Percentiles rank a stretch among this genome's conserved stretches.
phyloP scores from a whole-genome alignment of 768 basidiomycete genomes.

The Boletus speciosus region DNA sequence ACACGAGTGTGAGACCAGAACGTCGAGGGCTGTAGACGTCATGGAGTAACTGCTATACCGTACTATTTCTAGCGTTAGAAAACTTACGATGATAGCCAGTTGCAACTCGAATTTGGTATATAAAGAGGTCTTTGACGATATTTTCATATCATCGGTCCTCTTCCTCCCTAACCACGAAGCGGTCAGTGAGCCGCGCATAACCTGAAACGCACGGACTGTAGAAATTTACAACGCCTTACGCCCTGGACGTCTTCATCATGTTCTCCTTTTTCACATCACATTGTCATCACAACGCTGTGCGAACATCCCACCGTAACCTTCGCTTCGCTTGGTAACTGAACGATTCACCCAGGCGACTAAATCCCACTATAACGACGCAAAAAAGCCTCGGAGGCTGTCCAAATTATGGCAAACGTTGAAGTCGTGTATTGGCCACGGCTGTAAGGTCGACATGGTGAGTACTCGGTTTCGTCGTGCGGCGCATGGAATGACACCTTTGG shows the following conservation, averaged over 20 bases:
- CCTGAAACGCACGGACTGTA: background rate
- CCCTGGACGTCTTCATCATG: constrained; percentile 9
- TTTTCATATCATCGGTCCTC: background rate
- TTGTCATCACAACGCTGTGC: background rate
- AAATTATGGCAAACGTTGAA: constrained; percentile 14
- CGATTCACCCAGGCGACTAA: constrained; percentile 3
- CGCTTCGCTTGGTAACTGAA: background rate
- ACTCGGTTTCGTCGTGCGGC: background rate
- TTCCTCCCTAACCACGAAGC: background rate
- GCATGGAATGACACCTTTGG: background rate
- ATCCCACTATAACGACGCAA: constrained; percentile 1
- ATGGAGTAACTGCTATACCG: background rate
- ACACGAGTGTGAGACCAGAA: constrained; percentile 5
- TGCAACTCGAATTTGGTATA: background rate
- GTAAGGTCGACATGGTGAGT: constrained; percentile 15
- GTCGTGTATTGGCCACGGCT: constrained; percentile 20
- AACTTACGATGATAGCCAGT: background rate
- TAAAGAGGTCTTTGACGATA: background rate
- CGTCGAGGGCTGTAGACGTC: background rate
- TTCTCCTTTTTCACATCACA: background rate
- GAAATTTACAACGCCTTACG: background rate
- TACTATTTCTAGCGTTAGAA: constrained; percentile 9
- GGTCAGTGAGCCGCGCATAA: background rate
- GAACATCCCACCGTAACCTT: background rate
- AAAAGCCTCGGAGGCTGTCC: constrained; percentile 5